Base-by-base conservation (phyloP, 2,329 filamentous ascomycete species). In the Fusarium sp. region DNA sequence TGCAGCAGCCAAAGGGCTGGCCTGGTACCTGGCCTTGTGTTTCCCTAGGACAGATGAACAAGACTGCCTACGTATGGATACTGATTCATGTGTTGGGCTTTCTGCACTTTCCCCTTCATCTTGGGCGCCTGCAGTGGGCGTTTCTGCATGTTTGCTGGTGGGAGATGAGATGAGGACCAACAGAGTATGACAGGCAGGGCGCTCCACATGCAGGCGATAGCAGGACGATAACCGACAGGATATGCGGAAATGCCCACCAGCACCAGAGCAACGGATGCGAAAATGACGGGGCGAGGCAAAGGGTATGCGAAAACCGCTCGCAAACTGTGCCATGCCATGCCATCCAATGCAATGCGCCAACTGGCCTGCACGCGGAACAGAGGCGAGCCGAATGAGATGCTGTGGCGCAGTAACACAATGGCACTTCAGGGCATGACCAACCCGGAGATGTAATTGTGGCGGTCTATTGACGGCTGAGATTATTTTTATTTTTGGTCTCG, bases 401-500 rank as follows among this genome's bases (percentile, higher is more conserved):
- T 58, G 71, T 74, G 71, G 71, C 71, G 71, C 71, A 74, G 71
- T 40, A 22, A 66, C 25, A 56, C 29, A 60, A 69, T 54, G 68
- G 71, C 50, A 72, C 59, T 66, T 71, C 50, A 56, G 36, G 52
- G 29, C 25, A 42, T 47, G 59, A 54, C 22, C 50, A 63, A 36
- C 60, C 63, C 62, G 25, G 42, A 57, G 31, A 27, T 20, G 40
- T 38, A 42, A 40, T 29, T 59, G 70, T 68, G 70, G 71, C 71
- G 63, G 62, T 42, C 63, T 25, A 62, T 58, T 33, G 47, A 33
- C 33, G 31, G 35, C 18, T 52, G 33, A 62, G 27, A 14, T n/a
- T 74, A 72, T 74, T 74, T 74, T 27, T 74, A 72, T 74, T 74
- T 74, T 74, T 74, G 68, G 71, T 62, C 50, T 54, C 36, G 22